phyloP scores from a whole-genome alignment of 371 early-diverging fungal genomes.

The Apophysomyces trapeziformis region DNA sequence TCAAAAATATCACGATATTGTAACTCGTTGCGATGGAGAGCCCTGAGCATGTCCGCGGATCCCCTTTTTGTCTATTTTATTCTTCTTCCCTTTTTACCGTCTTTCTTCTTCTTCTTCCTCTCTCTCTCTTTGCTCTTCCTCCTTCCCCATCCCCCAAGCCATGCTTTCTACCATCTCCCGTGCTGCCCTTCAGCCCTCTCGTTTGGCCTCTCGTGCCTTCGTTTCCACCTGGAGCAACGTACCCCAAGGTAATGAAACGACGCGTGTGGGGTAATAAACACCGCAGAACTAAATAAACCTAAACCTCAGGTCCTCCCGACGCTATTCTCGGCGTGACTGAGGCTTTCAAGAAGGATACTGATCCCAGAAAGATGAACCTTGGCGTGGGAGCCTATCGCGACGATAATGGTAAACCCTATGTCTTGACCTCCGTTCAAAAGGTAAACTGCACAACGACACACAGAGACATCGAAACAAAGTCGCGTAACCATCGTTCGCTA shows the following conservation, averaged over 20 bases:
- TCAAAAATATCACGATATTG: slow-evolving; percentile 2
- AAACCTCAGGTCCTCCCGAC: slow-evolving; percentile 85
- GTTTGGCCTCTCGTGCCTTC: slow-evolving; percentile 58
- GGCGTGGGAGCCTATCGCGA: slow-evolving; percentile 98
- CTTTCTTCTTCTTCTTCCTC: slow-evolving; percentile 17
- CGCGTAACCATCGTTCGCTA: slow-evolving; percentile 29
- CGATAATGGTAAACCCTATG: slow-evolving; percentile 93
- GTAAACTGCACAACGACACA: slow-evolving; percentile 35
- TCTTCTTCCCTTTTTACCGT: slow-evolving; percentile 13
- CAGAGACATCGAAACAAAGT: not conserved
- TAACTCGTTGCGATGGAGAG: not conserved
- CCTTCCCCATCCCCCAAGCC: slow-evolving; percentile 15
- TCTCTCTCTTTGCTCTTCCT: slow-evolving; percentile 15
- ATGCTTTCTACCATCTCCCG: slow-evolving; percentile 58
- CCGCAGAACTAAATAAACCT: slow-evolving; percentile 3
- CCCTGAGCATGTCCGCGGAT: not conserved
- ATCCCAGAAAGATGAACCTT: slow-evolving; percentile 95
- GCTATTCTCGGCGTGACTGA: slow-evolving; percentile 96
- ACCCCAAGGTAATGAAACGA: slow-evolving; percentile 62
- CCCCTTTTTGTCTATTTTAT: slow-evolving; percentile 9
- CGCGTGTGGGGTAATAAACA: slow-evolving; percentile 10
- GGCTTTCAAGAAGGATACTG: slow-evolving; percentile 92
- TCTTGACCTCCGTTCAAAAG: slow-evolving; percentile 87
- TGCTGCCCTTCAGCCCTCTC: slow-evolving; percentile 43
- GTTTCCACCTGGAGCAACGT: slow-evolving; percentile 79